A percentile compares a stretch with the other conserved stretches of the same genome.
phyloP scores from a whole-genome alignment of 108 stramenopile genomes.

The Fragilaria crotonensis region DNA sequence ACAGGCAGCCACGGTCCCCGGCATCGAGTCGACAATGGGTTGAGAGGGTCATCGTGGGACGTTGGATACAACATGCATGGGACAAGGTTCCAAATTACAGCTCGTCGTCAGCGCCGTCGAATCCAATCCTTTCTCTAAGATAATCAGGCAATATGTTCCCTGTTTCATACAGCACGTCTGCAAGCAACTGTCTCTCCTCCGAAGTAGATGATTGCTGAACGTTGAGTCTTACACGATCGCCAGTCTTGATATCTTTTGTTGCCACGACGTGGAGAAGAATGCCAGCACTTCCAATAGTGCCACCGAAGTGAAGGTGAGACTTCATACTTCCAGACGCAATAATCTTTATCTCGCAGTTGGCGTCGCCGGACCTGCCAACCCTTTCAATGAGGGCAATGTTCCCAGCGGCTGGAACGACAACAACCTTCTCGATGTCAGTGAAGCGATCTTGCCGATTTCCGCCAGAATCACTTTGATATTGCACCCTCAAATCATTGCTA shows the following conservation, averaged over 20 bases:
- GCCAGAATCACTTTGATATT: constrained; percentile 24
- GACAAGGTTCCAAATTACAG: too few species aligned
- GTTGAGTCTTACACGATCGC: constrained; percentile 23
- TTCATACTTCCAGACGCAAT: not conserved
- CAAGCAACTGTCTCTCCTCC: constrained; percentile 13
- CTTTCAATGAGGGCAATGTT: constrained; percentile 26
- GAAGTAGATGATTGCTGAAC: constrained; percentile 9
- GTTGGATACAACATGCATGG: too few species aligned
- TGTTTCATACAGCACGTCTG: constrained; percentile 11
- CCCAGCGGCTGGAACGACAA: constrained; percentile 29
- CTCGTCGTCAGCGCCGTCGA: not conserved
- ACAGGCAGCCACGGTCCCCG: too few species aligned
- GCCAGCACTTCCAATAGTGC: constrained; percentile 22
- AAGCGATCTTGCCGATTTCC: constrained; percentile 11
- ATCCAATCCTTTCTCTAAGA: not conserved
- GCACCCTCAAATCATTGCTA: constrained; percentile 11
- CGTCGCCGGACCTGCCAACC: constrained; percentile 9
- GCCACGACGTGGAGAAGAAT: constrained; percentile 33
- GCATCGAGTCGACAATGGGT: too few species aligned
- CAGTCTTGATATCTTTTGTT: constrained; percentile 18
- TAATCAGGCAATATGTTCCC: constrained; percentile 8
- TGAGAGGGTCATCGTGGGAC: too few species aligned
- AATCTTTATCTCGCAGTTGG: constrained; percentile 1
- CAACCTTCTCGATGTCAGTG: constrained; percentile 10
- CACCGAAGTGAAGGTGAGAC: not conserved